These are phyloP conservation scores for Eutrema yunnanense DNA, from an alignment of 345 rosid species.

Conservation along the genomic window DNA sequence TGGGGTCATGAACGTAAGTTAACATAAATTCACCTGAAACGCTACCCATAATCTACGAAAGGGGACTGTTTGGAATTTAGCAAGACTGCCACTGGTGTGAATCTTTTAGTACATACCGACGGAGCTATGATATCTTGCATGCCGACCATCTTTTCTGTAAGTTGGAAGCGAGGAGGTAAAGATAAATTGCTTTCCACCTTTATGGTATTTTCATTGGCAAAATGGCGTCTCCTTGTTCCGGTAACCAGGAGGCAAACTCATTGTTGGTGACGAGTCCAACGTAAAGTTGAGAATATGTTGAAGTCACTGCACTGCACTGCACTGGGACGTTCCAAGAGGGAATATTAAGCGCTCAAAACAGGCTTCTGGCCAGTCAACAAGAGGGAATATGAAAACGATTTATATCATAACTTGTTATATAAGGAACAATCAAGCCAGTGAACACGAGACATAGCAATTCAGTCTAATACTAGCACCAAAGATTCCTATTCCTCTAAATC, in stretches of 20 bases:
- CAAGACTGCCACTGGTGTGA: too few relatives aligned
- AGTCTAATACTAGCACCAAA: neutral
- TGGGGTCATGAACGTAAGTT: neutral
- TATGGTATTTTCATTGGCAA: neutral
- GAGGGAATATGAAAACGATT: neutral
- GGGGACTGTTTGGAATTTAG: conserved; percentile 47
- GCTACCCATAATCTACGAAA: conserved; percentile 30
- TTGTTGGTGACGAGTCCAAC: conserved; percentile 59
- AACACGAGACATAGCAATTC: neutral
- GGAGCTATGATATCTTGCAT: conserved; percentile 18
- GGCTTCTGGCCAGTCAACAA: conserved; percentile 44
- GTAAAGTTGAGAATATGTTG: conserved; percentile 64
- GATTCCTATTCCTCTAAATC: neutral
- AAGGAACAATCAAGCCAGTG: neutral
- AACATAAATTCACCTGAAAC: conserved; percentile 27
- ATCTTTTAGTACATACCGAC: conserved; percentile 40
- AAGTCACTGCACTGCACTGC: conserved; percentile 67
- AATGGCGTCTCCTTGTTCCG: neutral
- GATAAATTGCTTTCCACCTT: too few relatives aligned
- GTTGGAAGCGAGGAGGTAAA: conserved; percentile 36
- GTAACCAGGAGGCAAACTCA: conserved; percentile 85
- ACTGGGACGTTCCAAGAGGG: conserved; percentile 95
- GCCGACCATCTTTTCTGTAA: conserved; percentile 16
- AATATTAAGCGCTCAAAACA: conserved; percentile 77
- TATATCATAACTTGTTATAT: neutral